Conservation (phyloP, 805 yeast genomes). For the Zygoascus biomembranicola region DNA sequence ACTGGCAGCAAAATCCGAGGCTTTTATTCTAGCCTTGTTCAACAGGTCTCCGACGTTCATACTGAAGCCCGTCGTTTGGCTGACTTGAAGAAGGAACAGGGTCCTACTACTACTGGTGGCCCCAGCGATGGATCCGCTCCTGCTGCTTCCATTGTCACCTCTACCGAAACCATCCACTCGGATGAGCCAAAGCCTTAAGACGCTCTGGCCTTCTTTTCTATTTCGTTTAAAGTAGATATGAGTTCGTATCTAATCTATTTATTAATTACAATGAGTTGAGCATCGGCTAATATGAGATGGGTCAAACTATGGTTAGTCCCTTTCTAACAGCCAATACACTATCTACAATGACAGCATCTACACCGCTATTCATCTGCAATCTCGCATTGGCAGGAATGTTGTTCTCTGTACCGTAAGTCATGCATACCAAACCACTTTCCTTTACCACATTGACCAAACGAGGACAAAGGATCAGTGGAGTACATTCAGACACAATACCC, state of each 20-base stretch:
- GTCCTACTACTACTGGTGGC: constrained; percentile 1
- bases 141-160: constrained; percentile 6
- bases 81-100: constrained; percentile 40
- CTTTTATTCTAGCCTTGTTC: constrained; percentile 48
- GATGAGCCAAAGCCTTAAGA: not conserved
- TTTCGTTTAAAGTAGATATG: not conserved
- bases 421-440: constrained; percentile 83
- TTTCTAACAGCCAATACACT: constrained; percentile 88
- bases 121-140: constrained; percentile 5
- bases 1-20: constrained; percentile 52
- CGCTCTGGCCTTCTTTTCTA: not conserved
- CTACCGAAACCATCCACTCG: constrained; percentile 5
- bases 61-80: constrained; percentile 67
- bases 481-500: constrained; percentile 86
- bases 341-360: constrained; percentile 97
- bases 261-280: not conserved
- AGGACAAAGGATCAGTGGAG: constrained; percentile 82
- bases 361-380: constrained; percentile 86
- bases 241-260: not conserved
- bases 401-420: constrained; percentile 80
- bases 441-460: constrained; percentile 86
- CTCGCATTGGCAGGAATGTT: constrained; percentile 78
- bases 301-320: constrained; percentile 37
- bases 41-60: constrained; percentile 57
- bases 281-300: too few relatives aligned